Conservation (phyloP, 768 basidiomycete genomes). For the Trametes maxima region DNA sequence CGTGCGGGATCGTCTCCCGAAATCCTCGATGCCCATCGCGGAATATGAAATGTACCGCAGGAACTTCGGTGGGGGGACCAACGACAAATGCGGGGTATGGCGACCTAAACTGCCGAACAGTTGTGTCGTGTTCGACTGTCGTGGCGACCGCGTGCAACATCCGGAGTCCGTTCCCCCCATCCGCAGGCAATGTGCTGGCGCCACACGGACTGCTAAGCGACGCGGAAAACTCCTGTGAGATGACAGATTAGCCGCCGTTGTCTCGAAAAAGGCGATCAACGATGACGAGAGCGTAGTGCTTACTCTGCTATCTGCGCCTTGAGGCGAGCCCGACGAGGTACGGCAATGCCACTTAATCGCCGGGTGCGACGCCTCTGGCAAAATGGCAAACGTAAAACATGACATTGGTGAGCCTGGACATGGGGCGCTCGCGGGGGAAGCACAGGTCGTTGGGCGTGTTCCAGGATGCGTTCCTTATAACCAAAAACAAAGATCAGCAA, state of each 20-base stretch:
- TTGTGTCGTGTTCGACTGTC: neutral
- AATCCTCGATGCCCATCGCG: neutral
- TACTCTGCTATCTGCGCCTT: neutral
- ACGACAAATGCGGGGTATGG: neutral
- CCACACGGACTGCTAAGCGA: neutral
- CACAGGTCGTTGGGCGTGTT: neutral
- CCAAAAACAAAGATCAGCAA: conserved; percentile 17
- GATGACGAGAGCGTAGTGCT: neutral
- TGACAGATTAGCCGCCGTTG: neutral
- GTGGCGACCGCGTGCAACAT: conserved; percentile 1
- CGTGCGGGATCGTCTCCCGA: conserved; percentile 8
- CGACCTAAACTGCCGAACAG: neutral
- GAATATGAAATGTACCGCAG: neutral
- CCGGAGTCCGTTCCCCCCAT: neutral
- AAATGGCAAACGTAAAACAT: conserved; percentile 6
- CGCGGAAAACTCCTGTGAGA: neutral
- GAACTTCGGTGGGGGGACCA: conserved; percentile 1
- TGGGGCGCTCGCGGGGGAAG: neutral
- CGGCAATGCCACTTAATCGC: conserved; percentile 15
- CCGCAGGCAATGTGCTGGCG: neutral
- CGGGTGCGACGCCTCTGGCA: neutral
- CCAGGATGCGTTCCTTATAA: conserved; percentile 8
- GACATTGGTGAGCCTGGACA: neutral
- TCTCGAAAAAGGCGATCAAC: conserved; percentile 1
- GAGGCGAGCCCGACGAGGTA: neutral